These are phyloP conservation scores for Vicia sativa DNA, from an alignment of 306 rosid genomes.

Conservation along the genomic window DNA sequence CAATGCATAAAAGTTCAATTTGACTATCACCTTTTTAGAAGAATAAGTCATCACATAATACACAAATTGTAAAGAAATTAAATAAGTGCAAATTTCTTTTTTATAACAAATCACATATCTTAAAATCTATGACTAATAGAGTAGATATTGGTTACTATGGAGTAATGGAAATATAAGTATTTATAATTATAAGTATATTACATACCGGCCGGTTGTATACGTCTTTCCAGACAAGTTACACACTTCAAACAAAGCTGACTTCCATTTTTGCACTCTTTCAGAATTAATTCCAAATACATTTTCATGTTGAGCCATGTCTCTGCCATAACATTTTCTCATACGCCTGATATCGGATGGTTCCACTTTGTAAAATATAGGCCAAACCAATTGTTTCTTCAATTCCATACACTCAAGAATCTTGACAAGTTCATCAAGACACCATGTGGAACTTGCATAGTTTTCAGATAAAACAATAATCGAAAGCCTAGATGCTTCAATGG, in stretches of 20 bases:
- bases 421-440: slow-evolving; percentile 39
- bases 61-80: background rate
- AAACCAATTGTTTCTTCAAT: slow-evolving; percentile 10
- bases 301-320: slow-evolving; percentile 23
- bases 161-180: background rate
- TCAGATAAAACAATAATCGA: slow-evolving; percentile 25
- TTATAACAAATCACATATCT: background rate
- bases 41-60: background rate
- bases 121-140: background rate
- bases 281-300: background rate
- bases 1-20: background rate
- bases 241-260: slow-evolving; percentile 20
- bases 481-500: slow-evolving; percentile 19
- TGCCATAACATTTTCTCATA: background rate
- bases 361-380: slow-evolving; percentile 41
- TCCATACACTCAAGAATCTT: slow-evolving; percentile 31
- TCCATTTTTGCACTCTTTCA: slow-evolving; percentile 22
- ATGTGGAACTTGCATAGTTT: slow-evolving; percentile 2
- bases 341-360: background rate
- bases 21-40: background rate
- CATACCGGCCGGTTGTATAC: slow-evolving; percentile 1
- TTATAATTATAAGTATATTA: background rate
- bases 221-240: background rate
- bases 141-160: background rate
- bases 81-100: background rate